A percentile compares a stretch with the other conserved stretches of the same genome.
Conservation (phyloP, 352 stramenopile genomes). For the Globisporangium paroecandrum region DNA sequence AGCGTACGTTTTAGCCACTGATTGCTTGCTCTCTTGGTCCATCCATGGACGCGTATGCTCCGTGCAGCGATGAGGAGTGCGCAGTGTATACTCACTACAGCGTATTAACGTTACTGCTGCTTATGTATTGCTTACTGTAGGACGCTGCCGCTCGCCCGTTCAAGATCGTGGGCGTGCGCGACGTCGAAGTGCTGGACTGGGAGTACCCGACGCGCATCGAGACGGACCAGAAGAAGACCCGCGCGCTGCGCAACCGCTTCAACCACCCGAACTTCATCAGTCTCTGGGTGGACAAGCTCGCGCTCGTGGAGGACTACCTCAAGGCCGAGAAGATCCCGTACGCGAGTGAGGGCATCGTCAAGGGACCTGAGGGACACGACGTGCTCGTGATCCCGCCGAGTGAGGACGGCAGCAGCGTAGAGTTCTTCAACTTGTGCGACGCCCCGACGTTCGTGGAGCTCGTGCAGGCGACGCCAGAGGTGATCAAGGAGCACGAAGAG, state of each 20-base stretch:
- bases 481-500: constrained; percentile 68
- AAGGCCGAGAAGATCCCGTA: constrained; percentile 61
- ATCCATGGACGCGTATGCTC: background rate
- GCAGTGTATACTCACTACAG: background rate
- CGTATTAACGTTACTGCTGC: background rate
- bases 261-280: constrained; percentile 81
- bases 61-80: background rate
- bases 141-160: constrained; percentile 50
- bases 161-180: constrained; percentile 75
- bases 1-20: constrained; percentile 32
- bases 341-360: constrained; percentile 48
- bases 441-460: constrained; percentile 78
- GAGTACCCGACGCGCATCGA: constrained; percentile 73
- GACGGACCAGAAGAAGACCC: constrained; percentile 52
- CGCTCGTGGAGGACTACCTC: constrained; percentile 60
- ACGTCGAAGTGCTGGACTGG: constrained; percentile 76
- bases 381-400: constrained; percentile 65
- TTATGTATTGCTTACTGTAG: constrained; percentile 14
- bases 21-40: background rate
- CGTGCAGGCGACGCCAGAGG: constrained; percentile 69
- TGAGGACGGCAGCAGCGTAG: constrained; percentile 42
- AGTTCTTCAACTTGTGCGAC: constrained; percentile 85
- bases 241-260: constrained; percentile 73
- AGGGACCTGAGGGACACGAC: constrained; percentile 60
- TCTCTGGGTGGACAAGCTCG: constrained; percentile 76